Conservation (phyloP, 345 rosid species). For the Corchorus capsularis region DNA sequence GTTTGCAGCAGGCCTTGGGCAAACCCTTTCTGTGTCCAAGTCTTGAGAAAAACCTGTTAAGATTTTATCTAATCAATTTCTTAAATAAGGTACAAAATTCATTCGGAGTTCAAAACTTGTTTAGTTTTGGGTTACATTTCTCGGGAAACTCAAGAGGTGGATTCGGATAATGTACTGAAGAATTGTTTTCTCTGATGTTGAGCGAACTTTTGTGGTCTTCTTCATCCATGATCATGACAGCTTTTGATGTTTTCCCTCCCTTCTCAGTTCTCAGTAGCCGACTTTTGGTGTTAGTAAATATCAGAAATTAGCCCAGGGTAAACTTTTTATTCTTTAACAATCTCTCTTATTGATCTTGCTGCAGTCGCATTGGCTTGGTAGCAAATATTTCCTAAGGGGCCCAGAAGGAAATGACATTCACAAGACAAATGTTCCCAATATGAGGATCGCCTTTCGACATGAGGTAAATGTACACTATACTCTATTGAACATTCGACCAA, state of each 20-base stretch:
- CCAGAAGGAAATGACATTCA: constrained; percentile 54
- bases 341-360: background rate
- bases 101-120: background rate
- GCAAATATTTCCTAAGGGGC: constrained; percentile 41
- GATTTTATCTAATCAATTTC: background rate
- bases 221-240: background rate
- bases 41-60: background rate
- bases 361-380: constrained; percentile 57
- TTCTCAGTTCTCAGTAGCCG: background rate
- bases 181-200: background rate
- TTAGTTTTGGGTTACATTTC: background rate
- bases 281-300: too few species aligned
- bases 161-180: background rate
- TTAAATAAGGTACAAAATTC: background rate
- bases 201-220: background rate
- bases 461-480: constrained; percentile 27
- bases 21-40: background rate
- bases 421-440: constrained; percentile 47
- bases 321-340: background rate
- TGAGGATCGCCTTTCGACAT: constrained; percentile 46
- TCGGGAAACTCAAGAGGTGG: background rate
- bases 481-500: background rate
- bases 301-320: background rate
- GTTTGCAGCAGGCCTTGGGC: background rate
- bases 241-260: background rate